Evolutionary conservation across 148 eudicot species (phyloP).

Genomic region (Amaranthus hypochondriacus): DNA sequence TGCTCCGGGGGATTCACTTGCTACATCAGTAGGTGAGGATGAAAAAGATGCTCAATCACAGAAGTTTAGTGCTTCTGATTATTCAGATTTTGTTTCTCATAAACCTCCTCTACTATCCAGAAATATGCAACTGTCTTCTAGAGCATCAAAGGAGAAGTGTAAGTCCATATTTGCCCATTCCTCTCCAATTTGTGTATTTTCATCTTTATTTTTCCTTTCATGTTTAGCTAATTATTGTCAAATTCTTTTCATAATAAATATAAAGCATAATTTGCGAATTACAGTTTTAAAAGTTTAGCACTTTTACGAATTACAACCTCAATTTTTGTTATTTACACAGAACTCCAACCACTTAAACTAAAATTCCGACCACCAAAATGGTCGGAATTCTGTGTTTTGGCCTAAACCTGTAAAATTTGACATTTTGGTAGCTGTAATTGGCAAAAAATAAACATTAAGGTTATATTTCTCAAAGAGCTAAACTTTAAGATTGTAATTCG

Average conservation of each 20-base stretch:
- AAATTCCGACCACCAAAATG: too few relatives aligned
- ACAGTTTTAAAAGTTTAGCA: neutral
- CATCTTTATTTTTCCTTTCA: neutral
- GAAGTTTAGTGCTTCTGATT: constrained; percentile 19
- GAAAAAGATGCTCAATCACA: constrained; percentile 18
- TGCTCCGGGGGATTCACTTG: constrained; percentile 16
- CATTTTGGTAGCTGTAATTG: too few relatives aligned
- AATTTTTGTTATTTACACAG: neutral
- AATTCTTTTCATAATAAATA: too few relatives aligned
- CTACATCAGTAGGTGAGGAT: constrained; percentile 24
- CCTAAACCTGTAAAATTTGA: too few relatives aligned
- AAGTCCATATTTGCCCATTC: constrained; percentile 15
- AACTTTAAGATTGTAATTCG: too few relatives aligned
- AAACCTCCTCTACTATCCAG: neutral
- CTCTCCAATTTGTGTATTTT: neutral
- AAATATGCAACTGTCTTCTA: constrained; percentile 16
- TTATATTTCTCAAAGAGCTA: too few relatives aligned
- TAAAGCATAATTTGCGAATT: too few relatives aligned
- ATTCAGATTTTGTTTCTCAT: constrained; percentile 14
- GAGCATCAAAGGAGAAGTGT: constrained; percentile 26
- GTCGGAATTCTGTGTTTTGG: too few relatives aligned
- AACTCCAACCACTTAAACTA: too few relatives aligned
- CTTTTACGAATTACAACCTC: neutral
- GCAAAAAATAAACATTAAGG: too few relatives aligned
- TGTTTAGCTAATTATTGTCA: neutral